phyloP scores from a whole-genome alignment of 805 yeast genomes.

The Cyberlindnera japonica region DNA sequence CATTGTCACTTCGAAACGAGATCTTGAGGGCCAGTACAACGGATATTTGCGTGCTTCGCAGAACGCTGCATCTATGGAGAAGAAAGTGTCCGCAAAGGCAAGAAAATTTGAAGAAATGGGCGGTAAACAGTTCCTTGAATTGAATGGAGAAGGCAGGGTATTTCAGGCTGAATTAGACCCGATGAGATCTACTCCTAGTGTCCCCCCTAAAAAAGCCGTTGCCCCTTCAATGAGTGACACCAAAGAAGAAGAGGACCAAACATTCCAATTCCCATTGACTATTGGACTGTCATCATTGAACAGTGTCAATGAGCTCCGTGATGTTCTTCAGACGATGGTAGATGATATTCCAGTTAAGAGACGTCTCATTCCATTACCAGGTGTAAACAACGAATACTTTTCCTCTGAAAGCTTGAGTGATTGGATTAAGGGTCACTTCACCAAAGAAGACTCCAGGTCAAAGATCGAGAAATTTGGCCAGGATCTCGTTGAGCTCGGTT shows the following conservation, averaged over 20 bases:
- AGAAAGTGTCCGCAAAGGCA: conserved; percentile 14
- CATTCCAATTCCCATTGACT: conserved; percentile 23
- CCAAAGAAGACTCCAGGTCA: conserved; percentile 27
- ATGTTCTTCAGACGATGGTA: conserved; percentile 11
- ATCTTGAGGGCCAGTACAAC: conserved; percentile 10
- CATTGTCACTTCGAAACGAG: conserved; percentile 8
- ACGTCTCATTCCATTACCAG: conserved; percentile 29
- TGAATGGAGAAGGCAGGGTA: background rate
- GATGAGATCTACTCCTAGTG: background rate
- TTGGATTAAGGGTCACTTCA: conserved; percentile 23
- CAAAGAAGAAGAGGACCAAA: conserved; percentile 16
- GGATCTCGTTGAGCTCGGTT: conserved; percentile 21
- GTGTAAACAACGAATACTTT: conserved; percentile 30
- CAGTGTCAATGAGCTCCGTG: conserved; percentile 15
- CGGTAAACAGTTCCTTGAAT: background rate
- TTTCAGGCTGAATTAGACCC: background rate
- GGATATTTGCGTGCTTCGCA: conserved; percentile 14
- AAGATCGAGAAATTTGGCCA: conserved; percentile 35
- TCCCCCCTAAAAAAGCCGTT: background rate
- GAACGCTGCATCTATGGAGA: conserved; percentile 8
- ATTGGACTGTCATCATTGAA: conserved; percentile 20
- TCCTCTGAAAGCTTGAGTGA: conserved; percentile 25
- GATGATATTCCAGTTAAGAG: conserved; percentile 22
- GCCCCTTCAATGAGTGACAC: background rate
- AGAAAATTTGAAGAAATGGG: conserved; percentile 18